Evolutionary conservation across 768 basidiomycete genomes (phyloP), one percentile per base, ranked within the genome.

Genomic region (Naganishia kalamii): DNA sequence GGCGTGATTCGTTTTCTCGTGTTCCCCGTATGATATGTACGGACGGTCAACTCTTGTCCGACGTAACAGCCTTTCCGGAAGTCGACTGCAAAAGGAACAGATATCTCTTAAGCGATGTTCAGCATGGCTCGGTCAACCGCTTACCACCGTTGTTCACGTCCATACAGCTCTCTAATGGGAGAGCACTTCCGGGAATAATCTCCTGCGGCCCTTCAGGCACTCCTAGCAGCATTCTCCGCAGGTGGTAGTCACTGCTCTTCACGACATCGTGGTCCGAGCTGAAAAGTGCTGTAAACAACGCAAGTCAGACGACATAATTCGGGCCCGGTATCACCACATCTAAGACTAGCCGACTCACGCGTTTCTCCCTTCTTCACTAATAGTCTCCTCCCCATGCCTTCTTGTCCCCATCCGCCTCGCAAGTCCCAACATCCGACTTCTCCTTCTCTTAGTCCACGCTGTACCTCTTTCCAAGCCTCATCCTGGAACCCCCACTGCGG

Each of bases 31-130:
- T 97, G 92, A 77, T 94, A 94, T 40, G 94, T 97, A 59, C 96
- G 85, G 6, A 96, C 93, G 0, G 93, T 97, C 43, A 98, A 82
- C 72, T 98, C 96, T 81, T 99, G 96, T 10, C 96, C 96, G 5
- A 98, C 87, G 74, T 97, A 98, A 75, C 96, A 99, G 2, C 96
- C 96, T 80, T 99, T 99, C 63, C 90, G 82, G 77, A 96, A 97
- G 78, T 97, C 92, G 75, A 98, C 93, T 88, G 68, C 17, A 30
- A 8, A 32, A 43, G 8, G 15, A 0, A 8, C 46, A 4, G 46
- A 12, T 25, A 6, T 27, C 30, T 50, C 3, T 54, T 21, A 10
- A 29, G 7, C 4, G 15, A 10, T 27, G 11, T 46, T 12, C 17
- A 11, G 13, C 4, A 23, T 4, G 43, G 57, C 5, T 27, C 21